phyloP scores from a whole-genome alignment of 1,139 yeast species.

The Kodamaea arcana region DNA sequence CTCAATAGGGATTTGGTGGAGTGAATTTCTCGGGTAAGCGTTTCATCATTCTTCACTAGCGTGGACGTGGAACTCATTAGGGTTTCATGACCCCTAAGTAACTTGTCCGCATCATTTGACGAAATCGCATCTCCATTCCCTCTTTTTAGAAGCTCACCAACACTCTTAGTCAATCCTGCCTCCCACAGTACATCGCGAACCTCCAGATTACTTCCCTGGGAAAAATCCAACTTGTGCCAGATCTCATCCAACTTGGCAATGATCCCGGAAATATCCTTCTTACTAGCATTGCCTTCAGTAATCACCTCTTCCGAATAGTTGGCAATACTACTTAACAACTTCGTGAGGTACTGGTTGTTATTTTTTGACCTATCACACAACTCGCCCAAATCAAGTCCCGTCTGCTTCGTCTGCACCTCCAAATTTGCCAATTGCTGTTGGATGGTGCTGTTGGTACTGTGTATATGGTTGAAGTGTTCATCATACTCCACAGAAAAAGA shows the following conservation, averaged over 20 bases:
- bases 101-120: too few species aligned
- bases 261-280: conserved; percentile 26
- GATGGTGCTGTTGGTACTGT: conserved; percentile 24
- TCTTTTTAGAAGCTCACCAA: background rate
- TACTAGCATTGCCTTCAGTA: conserved; percentile 37
- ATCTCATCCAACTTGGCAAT: conserved; percentile 18
- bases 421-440: conserved; percentile 28
- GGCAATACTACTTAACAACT: conserved; percentile 30
- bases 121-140: background rate
- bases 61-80: background rate
- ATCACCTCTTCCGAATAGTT: conserved; percentile 32
- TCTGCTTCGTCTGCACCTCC: conserved; percentile 35
- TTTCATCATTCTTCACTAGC: background rate
- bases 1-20: background rate
- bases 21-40: background rate
- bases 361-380: conserved; percentile 40
- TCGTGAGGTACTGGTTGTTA: conserved; percentile 37
- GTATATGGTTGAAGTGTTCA: conserved; percentile 27
- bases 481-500: conserved; percentile 30
- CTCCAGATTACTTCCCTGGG: background rate
- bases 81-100: too few species aligned
- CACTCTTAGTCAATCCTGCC: background rate
- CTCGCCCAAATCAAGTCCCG: conserved; percentile 32
- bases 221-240: conserved; percentile 7
- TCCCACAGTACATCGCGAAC: background rate